Base-by-base conservation (phyloP, 192 early-diverging fungal genomes). In the Linderina pennispora region DNA sequence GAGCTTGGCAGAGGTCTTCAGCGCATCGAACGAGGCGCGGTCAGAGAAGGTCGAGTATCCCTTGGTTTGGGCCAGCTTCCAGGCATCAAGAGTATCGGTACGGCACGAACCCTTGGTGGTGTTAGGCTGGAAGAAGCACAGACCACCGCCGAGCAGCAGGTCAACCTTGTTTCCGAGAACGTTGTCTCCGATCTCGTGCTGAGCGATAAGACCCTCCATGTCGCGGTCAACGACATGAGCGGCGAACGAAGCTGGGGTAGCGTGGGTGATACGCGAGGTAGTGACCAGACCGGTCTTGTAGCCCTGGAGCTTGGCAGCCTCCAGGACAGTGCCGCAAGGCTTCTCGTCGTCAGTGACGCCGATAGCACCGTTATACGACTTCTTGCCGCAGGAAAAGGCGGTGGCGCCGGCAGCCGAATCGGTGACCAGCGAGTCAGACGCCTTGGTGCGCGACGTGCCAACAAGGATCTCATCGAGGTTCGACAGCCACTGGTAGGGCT, bases 391-490 rank as follows among this genome's bases (percentile, higher is more conserved):
- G 28, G 6, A 8, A 11, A 31, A 31, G 28, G 28, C 28, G 11
- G 28, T 31, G 28, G 28, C 28, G 28, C 28, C 28, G 28, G 28
- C 28, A 11, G 28, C 28, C 6, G 28, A 31, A 31, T 31, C 28
- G 28, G 28, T 31, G 28, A 31, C 28, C 6, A 31, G 28, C 5
- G 28, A 8, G 28, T 31, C 28, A 31, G 28, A 31, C 6, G 28
- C 5, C 28, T 31, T 31, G 5, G 28, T 94, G 16, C 92, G 77
- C 1, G 88, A 89, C 8, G 79, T 45, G 16, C 92, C 90, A 23
- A 94, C 81, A 48, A 73, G 58, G 22, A 81, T 74, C 19, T 62
- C 43, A 48, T 82, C 82, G 23, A 84, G 49, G 1, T 74, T 58
- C 13, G 68, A 64, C 48, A 84, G 68, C 48, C 79, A 90, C 17